Conservation (phyloP, 2,329 filamentous ascomycete species). For the Claviceps pazoutovae region DNA sequence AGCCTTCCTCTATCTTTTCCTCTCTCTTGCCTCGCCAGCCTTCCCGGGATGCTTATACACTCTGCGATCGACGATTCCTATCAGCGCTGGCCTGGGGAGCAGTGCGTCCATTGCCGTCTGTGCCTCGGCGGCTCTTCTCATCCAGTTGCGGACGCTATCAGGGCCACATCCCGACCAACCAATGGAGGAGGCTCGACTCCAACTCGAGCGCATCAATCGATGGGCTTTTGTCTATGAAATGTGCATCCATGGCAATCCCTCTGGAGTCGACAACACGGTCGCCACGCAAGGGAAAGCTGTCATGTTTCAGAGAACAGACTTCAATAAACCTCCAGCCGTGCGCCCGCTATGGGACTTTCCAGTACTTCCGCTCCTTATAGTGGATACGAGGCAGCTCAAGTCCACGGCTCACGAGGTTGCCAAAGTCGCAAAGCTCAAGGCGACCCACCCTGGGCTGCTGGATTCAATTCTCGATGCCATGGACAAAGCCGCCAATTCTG, state of each 20-base stretch:
- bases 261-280: conserved; percentile 94
- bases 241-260: conserved; percentile 94
- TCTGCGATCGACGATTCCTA: conserved; percentile 83
- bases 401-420: conserved; percentile 75
- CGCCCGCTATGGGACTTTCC: conserved; percentile 75
- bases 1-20: conserved; percentile 84
- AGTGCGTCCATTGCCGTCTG: conserved; percentile 93
- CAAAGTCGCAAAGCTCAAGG: conserved; percentile 65
- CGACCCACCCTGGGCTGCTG: conserved; percentile 61
- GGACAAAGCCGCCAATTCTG: conserved; percentile 51
- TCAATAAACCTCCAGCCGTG: conserved; percentile 63
- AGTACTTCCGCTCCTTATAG: conserved; percentile 75
- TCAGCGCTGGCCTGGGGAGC: conserved; percentile 80
- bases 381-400: conserved; percentile 79
- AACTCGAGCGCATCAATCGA: conserved; percentile 89
- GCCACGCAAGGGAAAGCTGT: conserved; percentile 88
- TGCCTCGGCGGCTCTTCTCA: conserved; percentile 65
- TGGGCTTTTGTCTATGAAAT: conserved; percentile 97
- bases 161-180: conserved; percentile 90
- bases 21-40: conserved; percentile 67
- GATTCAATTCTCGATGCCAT: conserved; percentile 75
- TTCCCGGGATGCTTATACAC: conserved; percentile 80
- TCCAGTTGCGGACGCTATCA: conserved; percentile 77
- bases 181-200: conserved; percentile 68
- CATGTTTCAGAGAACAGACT: conserved; percentile 70